These are phyloP conservation scores for Leptographium wingfieldii DNA, from an alignment of 2,329 filamentous ascomycete genomes.

Conservation along the genomic window DNA sequence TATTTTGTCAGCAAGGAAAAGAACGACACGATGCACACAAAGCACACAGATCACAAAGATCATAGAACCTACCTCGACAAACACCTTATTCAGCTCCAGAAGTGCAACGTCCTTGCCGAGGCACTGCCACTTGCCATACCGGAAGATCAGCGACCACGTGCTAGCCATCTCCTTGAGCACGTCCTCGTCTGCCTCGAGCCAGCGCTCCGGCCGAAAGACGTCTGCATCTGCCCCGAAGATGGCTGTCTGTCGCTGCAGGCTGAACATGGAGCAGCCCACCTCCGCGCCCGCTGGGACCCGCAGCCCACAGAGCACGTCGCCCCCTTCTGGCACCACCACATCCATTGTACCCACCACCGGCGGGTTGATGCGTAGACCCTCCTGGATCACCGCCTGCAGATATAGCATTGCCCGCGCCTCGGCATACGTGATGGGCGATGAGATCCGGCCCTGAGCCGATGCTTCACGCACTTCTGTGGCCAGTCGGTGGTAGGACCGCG, in stretches of 20 bases:
- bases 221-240: conserved; percentile 25
- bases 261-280: conserved; percentile 29
- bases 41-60: too few species aligned
- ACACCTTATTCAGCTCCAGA: conserved; percentile 27
- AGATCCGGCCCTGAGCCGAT: conserved; percentile 12
- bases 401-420: conserved; percentile 30
- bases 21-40: too few species aligned
- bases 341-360: conserved; percentile 23
- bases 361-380: conserved; percentile 34
- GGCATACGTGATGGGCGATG: conserved; percentile 20
- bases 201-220: conserved; percentile 32
- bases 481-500: conserved; percentile 14
- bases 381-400: conserved; percentile 36
- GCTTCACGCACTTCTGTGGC: conserved; percentile 22
- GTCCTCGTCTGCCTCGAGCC: conserved; percentile 17
- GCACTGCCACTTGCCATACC: conserved; percentile 25
- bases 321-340: conserved; percentile 21
- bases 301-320: conserved; percentile 24
- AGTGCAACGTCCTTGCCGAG: conserved; percentile 29
- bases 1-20: neutral
- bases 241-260: conserved; percentile 23
- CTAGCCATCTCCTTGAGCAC: conserved; percentile 14
- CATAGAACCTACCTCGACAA: conserved; percentile 8
- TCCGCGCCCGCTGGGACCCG: conserved; percentile 33
- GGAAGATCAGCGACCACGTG: conserved; percentile 24